Evolutionary conservation across 768 basidiomycete species (phyloP).

Genomic region (Chalciporus piperatus): DNA sequence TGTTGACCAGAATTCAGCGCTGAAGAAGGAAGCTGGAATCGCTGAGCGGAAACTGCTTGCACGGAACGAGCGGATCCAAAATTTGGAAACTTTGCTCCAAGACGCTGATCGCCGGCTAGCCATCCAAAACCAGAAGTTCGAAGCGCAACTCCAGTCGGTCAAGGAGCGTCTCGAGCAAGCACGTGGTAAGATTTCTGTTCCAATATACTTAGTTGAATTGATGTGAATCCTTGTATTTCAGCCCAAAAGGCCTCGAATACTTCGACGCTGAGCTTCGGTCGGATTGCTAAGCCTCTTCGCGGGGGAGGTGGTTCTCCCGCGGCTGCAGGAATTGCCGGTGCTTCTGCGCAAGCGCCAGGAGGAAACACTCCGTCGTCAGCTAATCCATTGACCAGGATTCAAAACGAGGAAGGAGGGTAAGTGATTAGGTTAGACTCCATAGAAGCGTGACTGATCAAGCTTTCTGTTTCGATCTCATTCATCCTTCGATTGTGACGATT

Average conservation of each 20-base stretch:
- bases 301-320: slow-evolving; percentile 75
- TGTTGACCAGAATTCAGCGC: slow-evolving; percentile 94
- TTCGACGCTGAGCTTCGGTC: slow-evolving; percentile 79
- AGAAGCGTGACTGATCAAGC: slow-evolving; percentile 13
- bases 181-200: slow-evolving; percentile 57
- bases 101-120: slow-evolving; percentile 91
- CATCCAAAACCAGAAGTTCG: slow-evolving; percentile 95
- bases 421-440: slow-evolving; percentile 29
- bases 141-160: slow-evolving; percentile 87
- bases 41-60: slow-evolving; percentile 96
- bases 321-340: slow-evolving; percentile 39
- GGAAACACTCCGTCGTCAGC: slow-evolving; percentile 47
- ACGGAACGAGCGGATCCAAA: slow-evolving; percentile 96
- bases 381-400: slow-evolving; percentile 68
- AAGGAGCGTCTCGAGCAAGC: slow-evolving; percentile 92
- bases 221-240: slow-evolving; percentile 31
- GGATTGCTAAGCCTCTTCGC: slow-evolving; percentile 94
- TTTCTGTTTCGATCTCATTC: slow-evolving; percentile 14
- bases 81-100: slow-evolving; percentile 87
- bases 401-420: slow-evolving; percentile 77
- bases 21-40: slow-evolving; percentile 97
- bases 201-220: slow-evolving; percentile 11
- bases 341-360: slow-evolving; percentile 38
- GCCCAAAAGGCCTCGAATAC: slow-evolving; percentile 78
- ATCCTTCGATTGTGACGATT: slow-evolving; percentile 19